These are phyloP conservation scores for Gilbertella persicaria DNA, from an alignment of 371 early-diverging fungal genomes.

Conservation along the genomic window DNA sequence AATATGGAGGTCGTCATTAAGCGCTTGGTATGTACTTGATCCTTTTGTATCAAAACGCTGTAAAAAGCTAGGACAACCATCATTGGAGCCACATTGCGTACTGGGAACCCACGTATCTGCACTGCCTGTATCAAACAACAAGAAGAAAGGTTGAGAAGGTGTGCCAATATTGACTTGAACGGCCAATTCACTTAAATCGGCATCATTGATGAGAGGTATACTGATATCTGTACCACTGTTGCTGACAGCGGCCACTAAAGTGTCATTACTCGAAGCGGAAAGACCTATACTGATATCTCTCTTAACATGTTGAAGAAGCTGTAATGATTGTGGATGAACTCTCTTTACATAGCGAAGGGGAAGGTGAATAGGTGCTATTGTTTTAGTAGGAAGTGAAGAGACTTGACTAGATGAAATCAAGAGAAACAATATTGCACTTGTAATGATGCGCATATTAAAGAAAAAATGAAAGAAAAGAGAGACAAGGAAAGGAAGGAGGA, in stretches of 20 bases:
- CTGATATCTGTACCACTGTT: background rate
- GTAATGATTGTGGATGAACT: background rate
- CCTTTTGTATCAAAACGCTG: slow-evolving; percentile 46
- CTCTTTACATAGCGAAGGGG: background rate
- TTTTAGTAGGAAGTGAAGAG: background rate
- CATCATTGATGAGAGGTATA: slow-evolving; percentile 30
- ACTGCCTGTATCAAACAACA: slow-evolving; percentile 67
- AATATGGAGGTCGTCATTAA: slow-evolving; percentile 52
- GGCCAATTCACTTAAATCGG: slow-evolving; percentile 32
- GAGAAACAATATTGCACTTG: background rate
- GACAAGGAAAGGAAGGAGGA: background rate
- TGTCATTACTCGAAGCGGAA: too few species aligned
- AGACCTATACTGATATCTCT: background rate
- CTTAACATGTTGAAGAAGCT: background rate
- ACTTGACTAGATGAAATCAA: background rate
- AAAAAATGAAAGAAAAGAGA: background rate
- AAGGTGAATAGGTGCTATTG: background rate
- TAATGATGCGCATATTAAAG: background rate
- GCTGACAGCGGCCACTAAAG: background rate
- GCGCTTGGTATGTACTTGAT: slow-evolving; percentile 53
- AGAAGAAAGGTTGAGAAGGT: slow-evolving; percentile 62
- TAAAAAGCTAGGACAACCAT: slow-evolving; percentile 32
- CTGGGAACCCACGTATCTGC: slow-evolving; percentile 53
- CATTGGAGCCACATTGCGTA: slow-evolving; percentile 10
- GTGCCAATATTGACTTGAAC: slow-evolving; percentile 59